These are phyloP conservation scores for Yamadazyma mexicana DNA, from an alignment of 1,139 yeast species.

Conservation along the genomic window DNA sequence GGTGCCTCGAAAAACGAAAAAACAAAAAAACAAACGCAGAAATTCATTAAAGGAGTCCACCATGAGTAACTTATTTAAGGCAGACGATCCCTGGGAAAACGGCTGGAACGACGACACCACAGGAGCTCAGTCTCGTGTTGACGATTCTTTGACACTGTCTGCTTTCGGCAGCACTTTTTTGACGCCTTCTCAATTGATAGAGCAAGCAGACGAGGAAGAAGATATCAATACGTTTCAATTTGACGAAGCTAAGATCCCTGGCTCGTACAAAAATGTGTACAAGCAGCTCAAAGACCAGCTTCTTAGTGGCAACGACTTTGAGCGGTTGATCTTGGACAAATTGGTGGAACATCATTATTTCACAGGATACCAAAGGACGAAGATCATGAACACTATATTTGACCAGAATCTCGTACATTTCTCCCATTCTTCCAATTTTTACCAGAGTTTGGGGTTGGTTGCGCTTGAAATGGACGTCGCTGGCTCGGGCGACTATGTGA, in stretches of 20 bases:
- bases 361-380: constrained; percentile 32
- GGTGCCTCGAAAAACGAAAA: not conserved
- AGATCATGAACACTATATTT: constrained; percentile 35
- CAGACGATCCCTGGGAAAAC: constrained; percentile 46
- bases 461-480: constrained; percentile 42
- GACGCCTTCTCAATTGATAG: constrained; percentile 26
- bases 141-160: constrained; percentile 4
- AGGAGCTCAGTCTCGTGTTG: not conserved
- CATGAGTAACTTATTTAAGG: constrained; percentile 6
- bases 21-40: not conserved
- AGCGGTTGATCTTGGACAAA: constrained; percentile 27
- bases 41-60: constrained; percentile 5
- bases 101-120: constrained; percentile 35
- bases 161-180: constrained; percentile 19
- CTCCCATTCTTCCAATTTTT: constrained; percentile 28
- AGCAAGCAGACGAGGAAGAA: constrained; percentile 10
- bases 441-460: constrained; percentile 38
- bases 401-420: constrained; percentile 40
- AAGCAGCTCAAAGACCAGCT: constrained; percentile 20
- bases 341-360: constrained; percentile 29
- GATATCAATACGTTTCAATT: constrained; percentile 9
- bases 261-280: constrained; percentile 24
- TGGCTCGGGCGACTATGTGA: constrained; percentile 46
- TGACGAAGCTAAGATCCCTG: constrained; percentile 24
- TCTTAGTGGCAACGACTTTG: constrained; percentile 32